Conservation (phyloP, 139 green algal species). For the Penium margaritaceum region DNA sequence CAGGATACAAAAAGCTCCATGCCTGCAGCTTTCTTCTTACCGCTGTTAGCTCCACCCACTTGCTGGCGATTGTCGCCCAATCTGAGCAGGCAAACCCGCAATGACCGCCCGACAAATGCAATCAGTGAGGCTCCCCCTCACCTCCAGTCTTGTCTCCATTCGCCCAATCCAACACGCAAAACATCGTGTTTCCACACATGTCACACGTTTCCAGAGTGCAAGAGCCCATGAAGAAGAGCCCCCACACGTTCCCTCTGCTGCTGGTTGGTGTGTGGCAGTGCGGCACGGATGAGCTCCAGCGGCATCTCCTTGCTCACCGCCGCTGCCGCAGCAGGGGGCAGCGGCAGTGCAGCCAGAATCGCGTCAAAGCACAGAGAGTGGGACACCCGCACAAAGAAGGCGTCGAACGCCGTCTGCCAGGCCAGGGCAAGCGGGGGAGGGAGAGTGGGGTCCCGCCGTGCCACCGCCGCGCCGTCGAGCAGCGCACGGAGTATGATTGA, state of each 20-base stretch:
- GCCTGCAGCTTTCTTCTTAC: too few relatives aligned
- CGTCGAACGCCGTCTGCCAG: constrained; percentile 37
- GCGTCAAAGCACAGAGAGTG: constrained; percentile 15
- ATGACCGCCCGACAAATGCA: too few relatives aligned
- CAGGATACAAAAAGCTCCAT: too few relatives aligned
- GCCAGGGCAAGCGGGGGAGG: too few relatives aligned
- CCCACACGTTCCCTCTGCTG: constrained; percentile 19
- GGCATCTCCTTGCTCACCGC: constrained; percentile 37
- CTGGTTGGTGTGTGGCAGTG: constrained; percentile 28
- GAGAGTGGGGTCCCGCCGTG: not conserved
- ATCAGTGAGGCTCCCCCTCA: too few relatives aligned
- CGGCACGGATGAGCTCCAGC: constrained; percentile 29
- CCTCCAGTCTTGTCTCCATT: too few relatives aligned
- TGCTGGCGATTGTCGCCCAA: too few relatives aligned
- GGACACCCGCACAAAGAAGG: constrained; percentile 35
- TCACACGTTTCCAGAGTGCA: too few relatives aligned
- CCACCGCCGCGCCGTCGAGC: constrained; percentile 7
- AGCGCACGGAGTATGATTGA: constrained; percentile 16
- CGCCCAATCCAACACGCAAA: too few relatives aligned
- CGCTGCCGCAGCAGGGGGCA: constrained; percentile 12
- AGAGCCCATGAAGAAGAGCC: constrained; percentile 18
- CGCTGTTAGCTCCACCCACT: too few relatives aligned
- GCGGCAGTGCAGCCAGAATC: constrained; percentile 12
- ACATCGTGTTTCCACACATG: too few relatives aligned
- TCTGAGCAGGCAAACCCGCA: too few relatives aligned